Percentiles rank a stretch among this genome's conserved stretches.
These are phyloP conservation scores for Ogataea hybrid DNA, from an alignment of 1,139 yeast genomes.

Conservation along the genomic window DNA sequence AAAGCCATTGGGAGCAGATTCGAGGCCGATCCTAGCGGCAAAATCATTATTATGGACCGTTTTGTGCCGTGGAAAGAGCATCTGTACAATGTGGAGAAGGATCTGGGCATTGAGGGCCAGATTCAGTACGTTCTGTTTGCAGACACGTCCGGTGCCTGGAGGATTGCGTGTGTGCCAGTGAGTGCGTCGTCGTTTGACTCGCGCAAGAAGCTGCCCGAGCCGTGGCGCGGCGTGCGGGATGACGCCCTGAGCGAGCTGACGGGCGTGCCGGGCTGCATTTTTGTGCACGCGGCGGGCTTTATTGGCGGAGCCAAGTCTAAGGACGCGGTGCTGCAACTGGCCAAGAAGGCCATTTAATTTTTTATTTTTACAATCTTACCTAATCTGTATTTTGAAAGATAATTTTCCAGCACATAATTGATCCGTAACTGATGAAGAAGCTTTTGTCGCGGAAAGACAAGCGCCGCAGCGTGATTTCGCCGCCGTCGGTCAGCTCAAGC, in stretches of 20 bases:
- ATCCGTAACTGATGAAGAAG: constrained; percentile 16
- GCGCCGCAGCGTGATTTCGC: constrained; percentile 16
- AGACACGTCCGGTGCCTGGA: constrained; percentile 73
- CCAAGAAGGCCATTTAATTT: constrained; percentile 35
- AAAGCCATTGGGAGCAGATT: constrained; percentile 60
- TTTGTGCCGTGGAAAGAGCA: constrained; percentile 97
- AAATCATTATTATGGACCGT: constrained; percentile 65
- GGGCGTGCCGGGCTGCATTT: constrained; percentile 83
- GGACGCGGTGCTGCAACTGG: constrained; percentile 77
- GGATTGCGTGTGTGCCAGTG: constrained; percentile 87
- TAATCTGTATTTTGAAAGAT: background rate
- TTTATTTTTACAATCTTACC: background rate
- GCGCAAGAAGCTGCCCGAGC: constrained; percentile 83
- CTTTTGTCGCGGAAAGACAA: constrained; percentile 21
- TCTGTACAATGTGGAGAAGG: constrained; percentile 70
- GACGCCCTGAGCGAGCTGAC: constrained; percentile 67
- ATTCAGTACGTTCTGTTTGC: constrained; percentile 77
- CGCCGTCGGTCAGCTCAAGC: constrained; percentile 2
- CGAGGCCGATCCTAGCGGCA: constrained; percentile 60
- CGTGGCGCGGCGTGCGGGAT: constrained; percentile 94
- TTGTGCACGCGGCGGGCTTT: constrained; percentile 95
- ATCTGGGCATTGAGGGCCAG: constrained; percentile 50
- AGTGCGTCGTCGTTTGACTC: constrained; percentile 75
- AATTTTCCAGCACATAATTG: background rate
- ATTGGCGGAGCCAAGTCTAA: constrained; percentile 89